Base-by-base conservation (phyloP, 306 rosid genomes). In the Alnus glutinosa region DNA sequence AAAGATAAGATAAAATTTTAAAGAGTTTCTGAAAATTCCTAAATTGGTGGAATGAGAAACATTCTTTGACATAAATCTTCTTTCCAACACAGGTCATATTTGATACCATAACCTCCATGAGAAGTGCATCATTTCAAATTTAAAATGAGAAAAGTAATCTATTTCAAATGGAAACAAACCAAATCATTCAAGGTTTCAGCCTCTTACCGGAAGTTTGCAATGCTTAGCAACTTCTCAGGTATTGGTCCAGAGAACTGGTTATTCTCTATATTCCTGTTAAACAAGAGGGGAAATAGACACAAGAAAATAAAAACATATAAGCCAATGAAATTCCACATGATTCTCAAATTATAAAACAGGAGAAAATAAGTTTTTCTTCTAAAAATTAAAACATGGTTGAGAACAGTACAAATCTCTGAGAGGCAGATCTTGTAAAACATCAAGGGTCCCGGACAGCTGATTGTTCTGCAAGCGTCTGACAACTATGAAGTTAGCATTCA, bases 201-300 rank as follows among this genome's bases (percentile, higher is more conserved):
- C 15, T 77, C 80, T 85, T 71, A 94, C 98, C 85, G 85, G 79
- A 94, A 88, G 79, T 2, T 86, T 46, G 94, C 89, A 82, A 94
- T 94, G 85, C 69, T 84, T 77, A 87, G 87, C 87, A 94, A 62
- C 86, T 94, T 94, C 47, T 70, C 90, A 68, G 98, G 98, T 86
- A 94, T 88, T 74, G 92, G 88, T 83, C 98, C 98, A 73, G 84
- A 19, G 68, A 94, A 92, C 74, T 82, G 90, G 74, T 94, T 94
- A 84, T 90, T 81, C 88, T 94, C 98, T 23, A 94, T 71, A 83
- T 94, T 90, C 94, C 98, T 94, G 97, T 64, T 74, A 85, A 86
- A 80, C 76, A 75, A 80, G 77, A 59, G 47, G 67, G 61, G 55
- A 70, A 67, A 18, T 49, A 44, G 14, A 64, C 18, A 77, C 7